phyloP scores from a whole-genome alignment of 2,329 filamentous ascomycete genomes.

The Claviceps africana region DNA sequence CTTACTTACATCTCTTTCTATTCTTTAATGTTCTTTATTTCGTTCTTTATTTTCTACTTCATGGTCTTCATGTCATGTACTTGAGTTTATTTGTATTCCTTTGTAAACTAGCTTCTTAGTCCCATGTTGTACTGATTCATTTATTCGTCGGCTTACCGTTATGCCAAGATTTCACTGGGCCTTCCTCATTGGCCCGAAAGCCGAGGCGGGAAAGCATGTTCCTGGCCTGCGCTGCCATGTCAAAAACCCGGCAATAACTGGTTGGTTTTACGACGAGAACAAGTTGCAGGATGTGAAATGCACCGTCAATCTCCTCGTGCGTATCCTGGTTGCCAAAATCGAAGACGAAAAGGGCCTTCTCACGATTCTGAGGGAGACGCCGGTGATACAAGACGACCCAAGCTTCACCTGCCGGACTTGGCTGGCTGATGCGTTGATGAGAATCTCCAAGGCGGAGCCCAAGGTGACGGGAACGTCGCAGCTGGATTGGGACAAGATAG shows the following conservation, averaged over 20 bases:
- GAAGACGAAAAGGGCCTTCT: conserved; percentile 19
- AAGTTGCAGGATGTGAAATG: conserved; percentile 8
- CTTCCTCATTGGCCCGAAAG: conserved; percentile 18
- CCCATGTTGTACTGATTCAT: no score
- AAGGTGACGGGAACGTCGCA: conserved; percentile 22
- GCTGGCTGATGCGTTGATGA: conserved; percentile 20
- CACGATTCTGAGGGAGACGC: conserved; percentile 17
- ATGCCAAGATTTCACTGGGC: conserved; percentile 16
- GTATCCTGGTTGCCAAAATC: conserved; percentile 26
- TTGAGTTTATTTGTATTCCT: no score
- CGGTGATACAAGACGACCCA: conserved; percentile 20
- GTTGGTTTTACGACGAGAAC: conserved; percentile 16
- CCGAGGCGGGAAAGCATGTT: conserved; percentile 9
- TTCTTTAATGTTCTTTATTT: no score
- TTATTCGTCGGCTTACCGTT: no score
- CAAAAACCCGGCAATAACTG: conserved; percentile 11
- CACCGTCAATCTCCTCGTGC: conserved; percentile 20
- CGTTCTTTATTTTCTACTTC: no score
- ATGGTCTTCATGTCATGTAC: no score
- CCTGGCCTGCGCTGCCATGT: conserved; percentile 20
- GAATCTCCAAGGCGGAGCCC: conserved; percentile 18
- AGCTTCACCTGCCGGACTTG: conserved; percentile 27
- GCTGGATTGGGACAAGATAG: conserved; percentile 23
- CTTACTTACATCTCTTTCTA: neutral
- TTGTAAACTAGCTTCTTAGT: no score